Conservation (phyloP, 495 filamentous ascomycete genomes). For the Darksidea phi region DNA sequence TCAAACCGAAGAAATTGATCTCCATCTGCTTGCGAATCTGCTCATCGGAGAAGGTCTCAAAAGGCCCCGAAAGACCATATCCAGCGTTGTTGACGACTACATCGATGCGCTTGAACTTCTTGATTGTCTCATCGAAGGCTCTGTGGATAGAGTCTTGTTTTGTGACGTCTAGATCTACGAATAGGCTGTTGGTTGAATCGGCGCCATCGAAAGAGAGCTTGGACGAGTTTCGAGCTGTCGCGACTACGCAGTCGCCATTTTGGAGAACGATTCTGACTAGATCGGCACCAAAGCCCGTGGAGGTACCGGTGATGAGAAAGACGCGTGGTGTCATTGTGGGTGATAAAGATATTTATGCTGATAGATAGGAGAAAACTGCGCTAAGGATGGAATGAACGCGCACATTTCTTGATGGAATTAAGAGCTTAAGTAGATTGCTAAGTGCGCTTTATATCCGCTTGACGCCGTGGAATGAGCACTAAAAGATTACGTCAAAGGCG, state of each 20-base stretch:
- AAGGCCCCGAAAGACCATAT: constrained; percentile 41
- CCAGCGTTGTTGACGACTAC: constrained; percentile 46
- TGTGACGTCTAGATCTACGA: constrained; percentile 42
- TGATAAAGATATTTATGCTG: not conserved
- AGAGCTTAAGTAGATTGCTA: not conserved
- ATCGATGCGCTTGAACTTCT: constrained; percentile 42
- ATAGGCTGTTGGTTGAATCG: constrained; percentile 21
- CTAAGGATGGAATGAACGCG: not conserved
- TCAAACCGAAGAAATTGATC: constrained; percentile 44
- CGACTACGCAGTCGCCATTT: constrained; percentile 43
- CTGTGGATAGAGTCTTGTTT: constrained; percentile 33
- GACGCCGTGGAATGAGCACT: too few relatives aligned
- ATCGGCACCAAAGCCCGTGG: constrained; percentile 43
- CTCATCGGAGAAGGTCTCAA: constrained; percentile 39
- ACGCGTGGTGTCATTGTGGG: constrained; percentile 35
- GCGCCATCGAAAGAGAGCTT: constrained; percentile 33
- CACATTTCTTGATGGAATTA: not conserved
- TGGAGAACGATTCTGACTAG: constrained; percentile 38
- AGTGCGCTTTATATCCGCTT: too few relatives aligned
- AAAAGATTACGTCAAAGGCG: too few relatives aligned
- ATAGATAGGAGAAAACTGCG: not conserved
- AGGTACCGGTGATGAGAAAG: constrained; percentile 45
- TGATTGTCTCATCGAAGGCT: constrained; percentile 41
- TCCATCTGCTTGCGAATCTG: constrained; percentile 44
- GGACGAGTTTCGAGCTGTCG: constrained; percentile 41